Conservation (phyloP, 2,329 filamentous ascomycete genomes). For the Aspergillus oerlinghausenensis region DNA sequence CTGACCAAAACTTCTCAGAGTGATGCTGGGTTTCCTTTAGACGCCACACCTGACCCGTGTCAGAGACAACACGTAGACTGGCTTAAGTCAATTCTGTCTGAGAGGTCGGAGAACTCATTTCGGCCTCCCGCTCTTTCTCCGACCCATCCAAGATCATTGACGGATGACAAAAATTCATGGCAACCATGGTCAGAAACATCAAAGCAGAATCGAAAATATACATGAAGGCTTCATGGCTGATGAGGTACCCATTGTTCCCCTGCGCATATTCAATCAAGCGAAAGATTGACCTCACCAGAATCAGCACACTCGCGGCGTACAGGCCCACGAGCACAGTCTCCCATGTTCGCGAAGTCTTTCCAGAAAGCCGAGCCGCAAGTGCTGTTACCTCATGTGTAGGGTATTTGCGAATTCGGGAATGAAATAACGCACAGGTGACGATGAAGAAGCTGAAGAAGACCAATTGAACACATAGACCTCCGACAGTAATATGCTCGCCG, state of each 20-base stretch:
- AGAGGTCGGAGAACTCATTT: neutral
- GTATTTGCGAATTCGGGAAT: slow-evolving; percentile 37
- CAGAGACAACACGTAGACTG: neutral
- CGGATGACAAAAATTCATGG: neutral
- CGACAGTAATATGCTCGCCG: slow-evolving; percentile 46
- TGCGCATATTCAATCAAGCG: slow-evolving; percentile 28
- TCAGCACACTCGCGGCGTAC: slow-evolving; percentile 22
- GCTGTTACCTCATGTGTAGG: slow-evolving; percentile 19
- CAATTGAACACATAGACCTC: slow-evolving; percentile 55
- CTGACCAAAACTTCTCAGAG: too few relatives aligned
- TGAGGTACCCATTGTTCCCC: slow-evolving; percentile 20
- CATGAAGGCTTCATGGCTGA: slow-evolving; percentile 24
- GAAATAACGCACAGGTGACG: slow-evolving; percentile 46
- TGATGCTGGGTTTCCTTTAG: too few relatives aligned
- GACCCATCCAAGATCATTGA: neutral
- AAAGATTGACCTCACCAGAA: slow-evolving; percentile 28
- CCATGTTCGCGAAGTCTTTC: slow-evolving; percentile 7
- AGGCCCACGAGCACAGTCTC: neutral
- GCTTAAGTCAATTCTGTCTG: neutral
- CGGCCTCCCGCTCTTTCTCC: neutral
- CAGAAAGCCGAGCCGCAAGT: slow-evolving; percentile 2
- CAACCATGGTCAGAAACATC: slow-evolving; percentile 19
- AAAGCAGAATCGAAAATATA: slow-evolving; percentile 30
- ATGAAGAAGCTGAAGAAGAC: slow-evolving; percentile 55
- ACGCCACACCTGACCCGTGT: neutral